phyloP scores from a whole-genome alignment of 2,329 filamentous ascomycete genomes.

The Fusarium scirpi region DNA sequence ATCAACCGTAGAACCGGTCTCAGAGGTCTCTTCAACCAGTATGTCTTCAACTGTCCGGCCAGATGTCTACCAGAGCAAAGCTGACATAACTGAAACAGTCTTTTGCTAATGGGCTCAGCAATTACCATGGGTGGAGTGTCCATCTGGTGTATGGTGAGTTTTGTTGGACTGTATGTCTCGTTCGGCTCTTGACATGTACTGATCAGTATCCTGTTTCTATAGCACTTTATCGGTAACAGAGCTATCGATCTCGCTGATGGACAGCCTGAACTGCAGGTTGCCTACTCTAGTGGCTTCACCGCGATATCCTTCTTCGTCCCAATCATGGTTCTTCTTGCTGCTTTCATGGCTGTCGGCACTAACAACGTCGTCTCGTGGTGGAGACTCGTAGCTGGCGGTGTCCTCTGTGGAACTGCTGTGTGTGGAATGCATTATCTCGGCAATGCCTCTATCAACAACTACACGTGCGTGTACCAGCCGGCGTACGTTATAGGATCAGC shows the following conservation, averaged over 20 bases:
- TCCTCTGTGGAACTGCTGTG: slow-evolving; percentile 78
- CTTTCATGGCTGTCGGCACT: slow-evolving; percentile 77
- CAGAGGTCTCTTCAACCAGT: slow-evolving; percentile 78
- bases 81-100: slow-evolving; percentile 55
- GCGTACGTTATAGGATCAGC: slow-evolving; percentile 75
- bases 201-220: background rate
- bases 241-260: slow-evolving; percentile 79
- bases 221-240: slow-evolving; percentile 76
- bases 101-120: slow-evolving; percentile 72
- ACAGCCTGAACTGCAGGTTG: slow-evolving; percentile 72
- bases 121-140: slow-evolving; percentile 79
- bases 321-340: slow-evolving; percentile 77
- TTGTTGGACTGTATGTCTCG: background rate
- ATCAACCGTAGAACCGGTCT: slow-evolving; percentile 80
- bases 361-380: slow-evolving; percentile 68
- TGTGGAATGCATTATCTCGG: slow-evolving; percentile 91
- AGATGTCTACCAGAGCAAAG: background rate
- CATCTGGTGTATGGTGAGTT: slow-evolving; percentile 76
- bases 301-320: slow-evolving; percentile 84
- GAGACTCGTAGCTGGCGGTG: slow-evolving; percentile 72
- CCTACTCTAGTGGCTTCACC: slow-evolving; percentile 79
- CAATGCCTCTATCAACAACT: slow-evolving; percentile 86
- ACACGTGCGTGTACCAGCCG: slow-evolving; percentile 70
- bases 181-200: slow-evolving; percentile 1
- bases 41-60: slow-evolving; percentile 45